Percentiles rank a stretch among this genome's conserved stretches.
Conservation (phyloP, 306 rosid genomes). For the Pterocarpus macrocarpus region DNA sequence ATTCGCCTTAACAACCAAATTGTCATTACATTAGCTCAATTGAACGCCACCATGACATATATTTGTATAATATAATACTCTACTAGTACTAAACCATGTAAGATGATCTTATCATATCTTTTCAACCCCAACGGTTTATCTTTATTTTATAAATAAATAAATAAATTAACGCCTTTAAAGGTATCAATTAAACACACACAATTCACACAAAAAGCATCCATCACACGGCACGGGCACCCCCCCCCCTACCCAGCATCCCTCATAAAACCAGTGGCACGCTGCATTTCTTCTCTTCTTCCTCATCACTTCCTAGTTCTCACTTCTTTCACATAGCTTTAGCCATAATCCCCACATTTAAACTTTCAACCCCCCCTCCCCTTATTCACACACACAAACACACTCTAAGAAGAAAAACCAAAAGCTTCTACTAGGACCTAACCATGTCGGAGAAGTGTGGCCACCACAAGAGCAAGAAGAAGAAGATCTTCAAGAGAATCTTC, state of each 20-base stretch:
- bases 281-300: background rate
- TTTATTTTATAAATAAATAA: background rate
- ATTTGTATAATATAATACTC: background rate
- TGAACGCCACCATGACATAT: too few species aligned
- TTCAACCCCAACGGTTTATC: constrained; percentile 3
- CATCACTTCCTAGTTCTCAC: background rate
- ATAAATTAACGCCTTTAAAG: constrained; percentile 23
- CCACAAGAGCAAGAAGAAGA: constrained; percentile 57
- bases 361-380: too few species aligned
- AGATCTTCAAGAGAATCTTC: constrained; percentile 34
- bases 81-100: constrained; percentile 2
- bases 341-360: too few species aligned
- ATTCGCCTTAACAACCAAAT: too few species aligned
- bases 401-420: too few species aligned
- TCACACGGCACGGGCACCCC: background rate
- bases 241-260: too few species aligned
- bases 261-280: background rate
- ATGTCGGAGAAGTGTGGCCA: constrained; percentile 71
- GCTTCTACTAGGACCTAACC: background rate
- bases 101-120: constrained; percentile 44
- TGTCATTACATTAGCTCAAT: too few species aligned
- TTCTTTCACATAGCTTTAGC: background rate
- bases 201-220: background rate
- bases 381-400: too few species aligned
- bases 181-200: background rate